Evolutionary conservation across 495 filamentous ascomycete species (phyloP), one percentile per base, ranked within the genome.

Genomic region (Daldinia bambusicola): DNA sequence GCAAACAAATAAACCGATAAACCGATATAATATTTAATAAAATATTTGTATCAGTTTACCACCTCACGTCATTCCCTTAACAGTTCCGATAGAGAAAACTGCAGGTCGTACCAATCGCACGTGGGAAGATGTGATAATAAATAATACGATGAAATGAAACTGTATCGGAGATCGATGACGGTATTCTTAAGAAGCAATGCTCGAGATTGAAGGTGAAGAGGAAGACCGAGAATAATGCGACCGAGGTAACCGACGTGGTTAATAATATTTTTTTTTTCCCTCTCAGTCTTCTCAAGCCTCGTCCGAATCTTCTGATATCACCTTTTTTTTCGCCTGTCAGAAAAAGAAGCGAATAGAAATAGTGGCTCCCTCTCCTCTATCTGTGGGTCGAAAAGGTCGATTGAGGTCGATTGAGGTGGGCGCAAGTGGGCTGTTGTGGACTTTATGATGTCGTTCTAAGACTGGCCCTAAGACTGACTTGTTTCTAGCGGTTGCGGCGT

Each of bases 401-500:
- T 64, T 60, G 53, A 71, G 4, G 69, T 71, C 55, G 55, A 57
- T 67, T 56, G 63, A 72, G 13, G 69, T 72, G 63, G 63, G 69
- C 32, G 58, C 31, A 62, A 61, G 69, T 72, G 60, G 70, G 48
- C 68, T 61, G 60, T 37, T 48, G 61, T 61, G 63, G 64, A 56
- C 40, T 67, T 56, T 65, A 72, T 72, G 70, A 72, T 72, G 70
- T 72, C 67, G 70, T 60, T n/a, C 31, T 22, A 22, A 48, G 43
- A 48, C 43, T 48, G 16, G 16, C 20, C 26, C 26, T 36, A 7
- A 10, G 6, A 36, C 16, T 43, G 45, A 48, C 31, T 58, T 48
- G 22, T 55, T 37, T 55, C 38, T 55, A 61, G 69, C 69, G 63
- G 63, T 67, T 68, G 69, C 59, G 63, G 63, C 60, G 63, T 71